Evolutionary conservation across 345 rosid genomes (phyloP), one percentile per base, ranked within the genome.

Genomic region (Salix arbutifolia): DNA sequence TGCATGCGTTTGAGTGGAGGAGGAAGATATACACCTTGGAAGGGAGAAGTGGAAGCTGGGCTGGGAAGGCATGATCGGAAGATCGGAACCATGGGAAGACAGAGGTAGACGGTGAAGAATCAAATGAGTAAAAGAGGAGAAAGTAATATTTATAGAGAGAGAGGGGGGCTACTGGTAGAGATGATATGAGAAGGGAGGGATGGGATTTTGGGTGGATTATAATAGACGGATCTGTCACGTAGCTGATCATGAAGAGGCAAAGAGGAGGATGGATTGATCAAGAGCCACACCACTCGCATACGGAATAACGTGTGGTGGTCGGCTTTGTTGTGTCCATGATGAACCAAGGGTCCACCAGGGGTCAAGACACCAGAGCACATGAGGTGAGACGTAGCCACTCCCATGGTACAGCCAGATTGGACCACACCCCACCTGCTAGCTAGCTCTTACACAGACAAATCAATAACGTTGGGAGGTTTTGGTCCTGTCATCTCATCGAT

Each of bases 21-120:
- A 28, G 6, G 38, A n/a, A 17, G 30, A 5, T 17, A 4, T 3
- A 60, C 9, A 88, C 87, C 86, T 85, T 44, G 81, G 79, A 68
- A 83, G 71, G 71, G 83, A 83, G 84, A 87, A 86, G 80, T 19
- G 89, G 80, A 77, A 44, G 71, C 62, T 46, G 84, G 86, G 65
- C 35, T 17, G 83, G 46, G 87, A 78, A 69, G 84, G 81, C 88
- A 86, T 86, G 85, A 17, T 73, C 52, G 75, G 65, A 71, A 78
- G 78, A 78, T 77, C 28, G 83, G 52, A 83, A 89, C 84, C 91
- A 88, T 85, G 83, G 84, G 89, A 78, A 72, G 69, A 78, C 58
- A 37, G 2, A 26, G n/a, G 14, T 40, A 31, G 67, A 50, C n/a
- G 67, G 76, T 17, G 69, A 31, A 48, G 70, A 56, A 11, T 12